Percentiles rank a stretch among this genome's conserved stretches.
phyloP scores from a whole-genome alignment of 768 basidiomycete genomes.

The Macrolepiota dolichaula region DNA sequence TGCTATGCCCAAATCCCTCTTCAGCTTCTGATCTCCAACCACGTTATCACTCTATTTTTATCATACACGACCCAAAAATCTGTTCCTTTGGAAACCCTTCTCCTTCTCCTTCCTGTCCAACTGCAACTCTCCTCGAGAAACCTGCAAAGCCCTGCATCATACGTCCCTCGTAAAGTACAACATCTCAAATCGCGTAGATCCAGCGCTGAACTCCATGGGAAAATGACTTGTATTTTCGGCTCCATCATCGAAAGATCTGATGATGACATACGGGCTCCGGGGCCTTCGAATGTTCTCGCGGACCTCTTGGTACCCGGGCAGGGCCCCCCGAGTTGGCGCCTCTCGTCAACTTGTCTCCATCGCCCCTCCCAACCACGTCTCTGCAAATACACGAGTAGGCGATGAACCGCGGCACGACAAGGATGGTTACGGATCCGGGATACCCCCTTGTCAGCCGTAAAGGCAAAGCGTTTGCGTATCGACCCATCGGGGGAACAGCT shows the following conservation, averaged over 20 bases:
- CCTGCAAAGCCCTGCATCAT: neutral
- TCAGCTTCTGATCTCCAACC: slow-evolving; percentile 9
- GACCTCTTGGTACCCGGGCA: slow-evolving; percentile 2
- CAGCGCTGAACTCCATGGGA: neutral
- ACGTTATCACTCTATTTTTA: slow-evolving; percentile 4
- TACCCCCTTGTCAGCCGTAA: no score
- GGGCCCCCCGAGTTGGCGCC: no score
- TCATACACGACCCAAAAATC: neutral
- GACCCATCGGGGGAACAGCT: neutral
- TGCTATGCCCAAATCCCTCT: neutral
- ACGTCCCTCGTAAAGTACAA: neutral
- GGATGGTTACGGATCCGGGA: neutral
- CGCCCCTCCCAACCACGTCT: neutral
- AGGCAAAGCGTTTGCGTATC: neutral
- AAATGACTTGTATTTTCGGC: slow-evolving; percentile 6
- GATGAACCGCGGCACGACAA: neutral
- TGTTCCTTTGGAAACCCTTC: slow-evolving; percentile 1
- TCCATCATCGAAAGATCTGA: slow-evolving; percentile 1
- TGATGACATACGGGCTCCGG: neutral
- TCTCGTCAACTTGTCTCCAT: neutral
- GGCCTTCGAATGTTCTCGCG: neutral
- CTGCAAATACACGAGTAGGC: neutral
- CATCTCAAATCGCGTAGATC: neutral
- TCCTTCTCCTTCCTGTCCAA: neutral
- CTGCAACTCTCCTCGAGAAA: neutral